Base-by-base conservation (phyloP, 805 yeast genomes). In the Jamesozyma piceae region DNA sequence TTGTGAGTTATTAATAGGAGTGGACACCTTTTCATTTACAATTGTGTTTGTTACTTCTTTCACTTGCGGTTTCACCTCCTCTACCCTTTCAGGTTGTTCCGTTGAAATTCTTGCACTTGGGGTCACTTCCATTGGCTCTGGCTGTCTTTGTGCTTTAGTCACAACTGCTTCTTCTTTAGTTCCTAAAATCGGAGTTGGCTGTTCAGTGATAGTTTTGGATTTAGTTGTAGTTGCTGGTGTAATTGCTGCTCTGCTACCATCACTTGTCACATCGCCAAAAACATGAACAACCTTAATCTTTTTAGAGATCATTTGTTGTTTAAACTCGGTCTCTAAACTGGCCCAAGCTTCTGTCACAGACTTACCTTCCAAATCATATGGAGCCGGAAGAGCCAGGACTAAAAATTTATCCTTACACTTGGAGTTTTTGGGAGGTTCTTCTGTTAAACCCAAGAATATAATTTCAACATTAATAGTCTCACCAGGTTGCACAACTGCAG, bases 361-460 rank as follows among this genome's bases (percentile, higher is more conserved):
- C 30, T 73, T 67, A 41, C 76, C 79, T 44, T 73, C 72, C 46
- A 74, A 62, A 42, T 72, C 75, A 43, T 68, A 65, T 14, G 82
- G 78, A 48, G 88, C 76, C 35, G 95, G 94, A 49, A 88, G 73
- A 20, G 90, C 77, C 50, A 89, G 87, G 46, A 92, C 79, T 55
- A 90, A 75, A 64, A 92, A 92, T 68, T 92, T 92, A 67, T 92
- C 97, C 63, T 80, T 82, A 65, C 94, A 82, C 65, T 80, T 81
- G 66, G 73, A 77, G 57, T 77, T 87, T 39, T 75, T 65, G 2
- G 77, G 69, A 41, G 94, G 89, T 44, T 85, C 90, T 54, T 78
- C 77, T 41, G 78, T 67, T 52, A 83, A 72, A 13, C 95, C 95
- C 65, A 89, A 88, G 49, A 87, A 78, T 53, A 87, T 85, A 54